Base-by-base conservation (phyloP, 2,329 filamentous ascomycete genomes). In the Madurella mycetomatis region DNA sequence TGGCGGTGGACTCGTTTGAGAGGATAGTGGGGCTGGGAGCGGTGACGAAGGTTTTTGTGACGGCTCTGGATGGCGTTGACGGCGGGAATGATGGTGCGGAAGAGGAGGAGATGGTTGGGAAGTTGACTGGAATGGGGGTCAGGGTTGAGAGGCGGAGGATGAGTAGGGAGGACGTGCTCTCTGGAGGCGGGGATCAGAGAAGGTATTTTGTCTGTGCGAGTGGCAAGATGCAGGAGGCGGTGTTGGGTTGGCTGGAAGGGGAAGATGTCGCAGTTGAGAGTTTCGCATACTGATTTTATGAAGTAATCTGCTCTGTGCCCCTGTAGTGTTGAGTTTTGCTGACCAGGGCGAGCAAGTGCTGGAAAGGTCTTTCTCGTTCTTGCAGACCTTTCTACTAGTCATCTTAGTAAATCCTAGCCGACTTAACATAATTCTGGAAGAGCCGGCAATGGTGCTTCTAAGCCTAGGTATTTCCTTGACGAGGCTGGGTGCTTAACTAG, bases 21-120 rank as follows among this genome's bases (percentile, higher is more conserved):
- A 70, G 68, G 34, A 76, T 81, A 55, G 73, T 74, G 0, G 74
- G 72, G 0, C 69, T 94, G 11, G 79, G 74, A 0, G 54, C 54
- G 0, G 73, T 73, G 15, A 79, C 85, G 25, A 77, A 60, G 13
- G 60, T 94, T 1, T 94, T 88, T 61, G 69, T 92, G 5, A 91
- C 88, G 25, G 25, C 25, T 3, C 4, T 3, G 25, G 25, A 7
- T 25, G 25, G 4, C 7, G 25, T 7, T 25, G 25, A 25, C 25
- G 25, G 25, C 7, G 25, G 25, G 25, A 25, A 25, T 0, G 53
- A 53, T 1, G 77, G 82, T 0, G 58, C 51, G 30, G 47, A 50
- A 3, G 58, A 72, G 39, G 67, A 70, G 15, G 69, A 68, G 18
- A 62, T 74, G 25, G 49, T 73, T 9, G 62, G 64, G 44, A 65